Percentiles rank a stretch among this genome's conserved stretches.
Evolutionary conservation across 2,329 filamentous ascomycete genomes (phyloP).

Genomic region (Beauveria rudraprayagi): DNA sequence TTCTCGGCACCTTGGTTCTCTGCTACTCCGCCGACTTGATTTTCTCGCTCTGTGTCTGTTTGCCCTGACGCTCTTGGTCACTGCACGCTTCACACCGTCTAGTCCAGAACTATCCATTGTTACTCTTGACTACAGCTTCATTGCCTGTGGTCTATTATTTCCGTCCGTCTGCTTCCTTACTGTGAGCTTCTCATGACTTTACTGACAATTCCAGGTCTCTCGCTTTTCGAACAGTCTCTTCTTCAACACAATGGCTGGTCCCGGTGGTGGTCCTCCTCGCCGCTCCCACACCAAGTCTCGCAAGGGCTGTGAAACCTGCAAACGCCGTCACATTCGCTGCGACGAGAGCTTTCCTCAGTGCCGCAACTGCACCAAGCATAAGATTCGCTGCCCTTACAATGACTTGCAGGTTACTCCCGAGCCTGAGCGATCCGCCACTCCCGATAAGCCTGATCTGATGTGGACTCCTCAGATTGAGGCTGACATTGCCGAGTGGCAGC

Average conservation of each 20-base stretch:
- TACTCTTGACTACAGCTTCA: conserved; percentile 27
- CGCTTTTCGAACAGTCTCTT: conserved; percentile 18
- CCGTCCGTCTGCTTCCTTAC: conserved; percentile 11
- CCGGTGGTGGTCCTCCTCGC: conserved; percentile 85
- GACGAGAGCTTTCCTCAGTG: conserved; percentile 98
- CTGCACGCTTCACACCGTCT: not conserved
- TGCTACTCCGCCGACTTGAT: not conserved
- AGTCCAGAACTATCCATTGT: conserved; percentile 23
- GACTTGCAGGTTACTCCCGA: conserved; percentile 63
- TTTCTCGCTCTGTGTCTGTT: not conserved
- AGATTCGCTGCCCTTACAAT: conserved; percentile 97
- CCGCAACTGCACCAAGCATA: conserved; percentile 98
- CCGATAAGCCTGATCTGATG: conserved; percentile 62
- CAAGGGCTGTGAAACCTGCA: conserved; percentile 97
- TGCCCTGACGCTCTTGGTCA: not conserved
- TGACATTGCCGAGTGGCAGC: conserved; percentile 74
- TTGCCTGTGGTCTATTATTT: conserved; percentile 19
- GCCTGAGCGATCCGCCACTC: conserved; percentile 50
- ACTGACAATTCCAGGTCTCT: conserved; percentile 17
- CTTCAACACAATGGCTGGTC: conserved; percentile 67
- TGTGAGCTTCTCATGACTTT: not conserved
- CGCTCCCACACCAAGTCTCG: conserved; percentile 96
- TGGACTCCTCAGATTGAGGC: conserved; percentile 82
- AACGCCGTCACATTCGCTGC: conserved; percentile 92
- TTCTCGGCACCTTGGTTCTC: not conserved